phyloP scores from a whole-genome alignment of 441 rosid species.

The Erodium chrysanthum region DNA sequence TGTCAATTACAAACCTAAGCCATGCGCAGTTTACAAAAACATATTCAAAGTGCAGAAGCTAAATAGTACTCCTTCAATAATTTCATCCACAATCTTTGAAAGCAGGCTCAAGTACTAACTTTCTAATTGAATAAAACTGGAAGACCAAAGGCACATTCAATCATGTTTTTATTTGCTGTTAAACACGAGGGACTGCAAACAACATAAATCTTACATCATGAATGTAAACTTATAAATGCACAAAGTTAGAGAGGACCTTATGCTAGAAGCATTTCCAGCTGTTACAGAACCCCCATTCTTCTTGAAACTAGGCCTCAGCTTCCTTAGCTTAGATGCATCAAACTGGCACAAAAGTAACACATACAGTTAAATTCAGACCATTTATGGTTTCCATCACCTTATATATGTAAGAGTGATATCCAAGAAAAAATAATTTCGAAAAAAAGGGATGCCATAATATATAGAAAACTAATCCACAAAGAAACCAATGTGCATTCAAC shows the following conservation, averaged over 20 bases:
- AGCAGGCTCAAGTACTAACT: background rate
- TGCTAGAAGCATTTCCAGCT: conserved; percentile 94
- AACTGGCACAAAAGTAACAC: conserved; percentile 33
- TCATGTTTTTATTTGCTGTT: background rate
- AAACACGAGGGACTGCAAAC: background rate
- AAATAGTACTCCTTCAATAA: background rate
- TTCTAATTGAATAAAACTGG: background rate
- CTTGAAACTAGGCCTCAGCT: conserved; percentile 86
- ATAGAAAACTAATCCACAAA: background rate
- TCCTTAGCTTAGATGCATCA: conserved; percentile 68
- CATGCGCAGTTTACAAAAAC: background rate
- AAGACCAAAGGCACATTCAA: background rate
- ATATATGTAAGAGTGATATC: background rate
- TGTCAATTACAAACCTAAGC: background rate
- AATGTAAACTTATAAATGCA: background rate
- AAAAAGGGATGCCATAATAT: background rate
- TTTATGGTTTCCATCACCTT: background rate
- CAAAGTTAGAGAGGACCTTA: conserved; percentile 46
- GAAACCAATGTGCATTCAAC: background rate
- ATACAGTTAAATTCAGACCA: background rate
- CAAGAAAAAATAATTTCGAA: background rate
- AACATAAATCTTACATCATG: background rate
- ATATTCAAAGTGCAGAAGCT: background rate
- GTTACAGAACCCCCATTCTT: conserved; percentile 76
- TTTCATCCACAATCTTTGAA: background rate